These are phyloP conservation scores for Buddleja alternifolia DNA, from an alignment of 257 asterid species.

Conservation along the genomic window DNA sequence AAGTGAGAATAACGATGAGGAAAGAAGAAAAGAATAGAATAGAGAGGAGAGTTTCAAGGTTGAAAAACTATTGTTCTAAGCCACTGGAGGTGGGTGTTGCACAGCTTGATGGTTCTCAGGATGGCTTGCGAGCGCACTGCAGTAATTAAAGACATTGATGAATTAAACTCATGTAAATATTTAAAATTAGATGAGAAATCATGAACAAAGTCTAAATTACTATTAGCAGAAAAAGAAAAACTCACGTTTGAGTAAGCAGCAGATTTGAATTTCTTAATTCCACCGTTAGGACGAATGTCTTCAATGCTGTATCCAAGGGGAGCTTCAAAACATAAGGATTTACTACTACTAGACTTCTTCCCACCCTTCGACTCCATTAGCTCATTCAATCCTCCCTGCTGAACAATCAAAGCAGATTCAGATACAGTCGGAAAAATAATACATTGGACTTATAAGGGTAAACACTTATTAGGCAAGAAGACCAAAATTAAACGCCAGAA, in stretches of 20 bases:
- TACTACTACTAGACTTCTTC: conserved; percentile 56
- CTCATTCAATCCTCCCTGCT: conserved; percentile 38
- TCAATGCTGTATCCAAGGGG: conserved; percentile 66
- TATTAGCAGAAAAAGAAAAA: not conserved
- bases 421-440: not conserved
- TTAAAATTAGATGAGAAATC: not conserved
- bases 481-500: not conserved
- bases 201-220: not conserved
- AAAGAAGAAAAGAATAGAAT: not conserved
- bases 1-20: conserved; percentile 20
- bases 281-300: conserved; percentile 70
- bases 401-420: not conserved
- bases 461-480: not conserved
- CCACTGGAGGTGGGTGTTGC: conserved; percentile 31
- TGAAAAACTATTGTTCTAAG: conserved; percentile 27
- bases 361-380: conserved; percentile 53
- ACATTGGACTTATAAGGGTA: not conserved
- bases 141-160: conserved; percentile 4
- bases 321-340: conserved; percentile 55
- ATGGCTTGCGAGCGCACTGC: conserved; percentile 47
- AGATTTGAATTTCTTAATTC: conserved; percentile 66
- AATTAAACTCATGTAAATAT: not conserved
- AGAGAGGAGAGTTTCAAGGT: not conserved
- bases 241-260: conserved; percentile 76
- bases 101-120: conserved; percentile 32